phyloP scores from a whole-genome alignment of 352 stramenopile species.

The Thraustotheca clavata region DNA sequence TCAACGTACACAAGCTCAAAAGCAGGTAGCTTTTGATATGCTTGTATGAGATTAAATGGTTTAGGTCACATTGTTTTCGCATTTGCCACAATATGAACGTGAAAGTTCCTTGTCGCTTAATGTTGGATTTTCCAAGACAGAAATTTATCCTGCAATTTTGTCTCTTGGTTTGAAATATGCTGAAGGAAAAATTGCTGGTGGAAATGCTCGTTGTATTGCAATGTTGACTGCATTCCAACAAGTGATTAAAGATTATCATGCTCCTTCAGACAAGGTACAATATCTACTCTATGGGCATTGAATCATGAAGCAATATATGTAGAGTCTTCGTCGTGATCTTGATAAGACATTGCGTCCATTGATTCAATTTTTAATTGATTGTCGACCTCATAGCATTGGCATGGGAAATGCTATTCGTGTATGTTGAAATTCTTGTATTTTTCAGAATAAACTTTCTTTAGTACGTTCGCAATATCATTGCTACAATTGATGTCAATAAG shows the following conservation, averaged over 20 bases:
- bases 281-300: neutral
- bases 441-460: slow-evolving; percentile 21
- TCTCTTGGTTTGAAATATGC: slow-evolving; percentile 89
- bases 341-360: slow-evolving; percentile 86
- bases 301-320: neutral
- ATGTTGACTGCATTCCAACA: slow-evolving; percentile 91
- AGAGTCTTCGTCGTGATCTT: slow-evolving; percentile 61
- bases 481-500: slow-evolving; percentile 76
- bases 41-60: neutral
- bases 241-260: slow-evolving; percentile 86
- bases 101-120: slow-evolving; percentile 68
- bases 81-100: slow-evolving; percentile 77
- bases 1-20: slow-evolving; percentile 64
- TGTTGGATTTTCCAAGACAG: slow-evolving; percentile 56
- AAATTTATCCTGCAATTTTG: slow-evolving; percentile 86
- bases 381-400: slow-evolving; percentile 87
- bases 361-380: slow-evolving; percentile 94
- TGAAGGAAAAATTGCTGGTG: slow-evolving; percentile 79
- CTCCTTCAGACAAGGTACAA: slow-evolving; percentile 47
- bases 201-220: slow-evolving; percentile 87
- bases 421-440: neutral
- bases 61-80: slow-evolving; percentile 64
- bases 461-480: slow-evolving; percentile 86
- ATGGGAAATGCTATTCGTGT: slow-evolving; percentile 94
- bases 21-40: slow-evolving; percentile 29